Evolutionary conservation across 306 rosid genomes (phyloP).

Genomic region (Elaeagnus macrophylla): DNA sequence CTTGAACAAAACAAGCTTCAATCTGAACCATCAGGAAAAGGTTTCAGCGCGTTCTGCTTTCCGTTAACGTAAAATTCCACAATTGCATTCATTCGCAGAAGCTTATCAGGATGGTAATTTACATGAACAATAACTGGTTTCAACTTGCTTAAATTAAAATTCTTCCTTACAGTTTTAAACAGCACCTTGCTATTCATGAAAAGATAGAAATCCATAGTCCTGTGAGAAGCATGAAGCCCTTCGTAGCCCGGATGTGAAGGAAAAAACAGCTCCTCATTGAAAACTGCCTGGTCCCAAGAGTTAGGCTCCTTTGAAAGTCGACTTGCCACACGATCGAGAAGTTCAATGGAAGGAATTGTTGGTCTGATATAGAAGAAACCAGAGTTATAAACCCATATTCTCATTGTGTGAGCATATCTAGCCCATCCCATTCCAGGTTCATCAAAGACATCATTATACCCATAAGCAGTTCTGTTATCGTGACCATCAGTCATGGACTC

Average conservation of each 20-base stretch:
- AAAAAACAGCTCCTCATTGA: constrained; percentile 80
- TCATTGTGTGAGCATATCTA: constrained; percentile 77
- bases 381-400: constrained; percentile 91
- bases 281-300: constrained; percentile 95
- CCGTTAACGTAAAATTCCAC: constrained; percentile 70
- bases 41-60: constrained; percentile 57
- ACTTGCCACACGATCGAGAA: constrained; percentile 76
- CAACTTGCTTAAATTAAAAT: constrained; percentile 47
- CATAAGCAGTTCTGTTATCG: constrained; percentile 71
- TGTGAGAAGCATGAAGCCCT: constrained; percentile 77
- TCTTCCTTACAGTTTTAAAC: constrained; percentile 76
- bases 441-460: constrained; percentile 62
- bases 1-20: background rate
- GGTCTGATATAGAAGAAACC: constrained; percentile 93
- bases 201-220: constrained; percentile 77
- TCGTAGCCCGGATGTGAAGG: constrained; percentile 77
- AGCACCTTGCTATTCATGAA: constrained; percentile 90
- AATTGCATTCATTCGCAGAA: constrained; percentile 67
- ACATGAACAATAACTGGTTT: constrained; percentile 78
- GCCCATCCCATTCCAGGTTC: constrained; percentile 95
- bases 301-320: constrained; percentile 51
- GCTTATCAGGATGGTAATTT: constrained; percentile 84
- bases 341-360: constrained; percentile 78
- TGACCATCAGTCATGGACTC: constrained; percentile 55
- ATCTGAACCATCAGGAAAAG: constrained; percentile 66